Evolutionary conservation across 768 basidiomycete species (phyloP).

Genomic region (Arthromyces matolae): DNA sequence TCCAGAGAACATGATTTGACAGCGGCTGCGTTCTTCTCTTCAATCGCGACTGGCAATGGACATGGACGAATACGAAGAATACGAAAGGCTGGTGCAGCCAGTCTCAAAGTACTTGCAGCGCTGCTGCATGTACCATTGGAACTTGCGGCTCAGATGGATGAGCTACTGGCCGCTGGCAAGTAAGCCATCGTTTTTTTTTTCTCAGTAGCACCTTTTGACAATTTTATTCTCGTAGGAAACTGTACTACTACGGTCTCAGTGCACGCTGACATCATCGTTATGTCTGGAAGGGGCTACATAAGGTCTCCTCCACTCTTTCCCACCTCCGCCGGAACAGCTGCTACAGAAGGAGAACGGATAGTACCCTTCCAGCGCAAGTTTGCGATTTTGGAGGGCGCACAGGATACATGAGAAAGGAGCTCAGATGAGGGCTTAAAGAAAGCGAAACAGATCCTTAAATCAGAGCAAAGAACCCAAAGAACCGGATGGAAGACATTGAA

Average conservation of each 20-base stretch:
- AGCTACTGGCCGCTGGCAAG: constrained; percentile 84
- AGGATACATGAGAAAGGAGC: constrained; percentile 68
- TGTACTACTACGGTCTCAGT: constrained; percentile 90
- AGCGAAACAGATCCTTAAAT: constrained; percentile 56
- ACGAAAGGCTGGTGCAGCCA: constrained; percentile 49
- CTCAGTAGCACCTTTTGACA: constrained; percentile 2
- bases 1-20: constrained; percentile 42
- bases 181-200: constrained; percentile 31
- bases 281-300: constrained; percentile 50
- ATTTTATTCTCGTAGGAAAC: constrained; percentile 75
- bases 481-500: constrained; percentile 80
- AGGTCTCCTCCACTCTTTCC: constrained; percentile 22
- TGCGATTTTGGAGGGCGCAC: constrained; percentile 72
- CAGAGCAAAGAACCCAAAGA: constrained; percentile 63
- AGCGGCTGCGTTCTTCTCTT: constrained; percentile 21
- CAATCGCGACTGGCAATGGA: constrained; percentile 33
- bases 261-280: constrained; percentile 66
- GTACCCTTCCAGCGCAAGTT: constrained; percentile 81
- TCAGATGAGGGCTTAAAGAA: constrained; percentile 62
- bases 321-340: constrained; percentile 56
- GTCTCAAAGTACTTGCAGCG: constrained; percentile 26
- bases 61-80: constrained; percentile 38
- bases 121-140: constrained; percentile 58
- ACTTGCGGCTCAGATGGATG: constrained; percentile 71
- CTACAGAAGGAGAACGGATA: constrained; percentile 86